Evolutionary conservation across 2,329 filamentous ascomycete species (phyloP).

Genomic region (Paraconiothyrium brasiliense): DNA sequence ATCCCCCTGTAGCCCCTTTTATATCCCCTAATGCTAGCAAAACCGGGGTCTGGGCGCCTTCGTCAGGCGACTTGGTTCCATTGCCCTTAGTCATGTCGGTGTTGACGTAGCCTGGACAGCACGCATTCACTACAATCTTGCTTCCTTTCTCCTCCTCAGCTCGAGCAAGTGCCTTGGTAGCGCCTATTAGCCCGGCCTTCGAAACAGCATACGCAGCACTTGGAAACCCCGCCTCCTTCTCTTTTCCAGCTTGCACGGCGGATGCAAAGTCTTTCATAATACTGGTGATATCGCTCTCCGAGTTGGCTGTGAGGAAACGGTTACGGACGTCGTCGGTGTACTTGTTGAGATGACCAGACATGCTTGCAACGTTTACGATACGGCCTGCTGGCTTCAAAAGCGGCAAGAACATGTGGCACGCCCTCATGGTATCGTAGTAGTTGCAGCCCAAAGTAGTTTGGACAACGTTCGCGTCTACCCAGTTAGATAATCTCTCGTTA

Average conservation of each 20-base stretch:
- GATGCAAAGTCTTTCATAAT: constrained; percentile 61
- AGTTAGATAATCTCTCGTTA: constrained; percentile 10
- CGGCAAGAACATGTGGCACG: constrained; percentile 57
- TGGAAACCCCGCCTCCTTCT: constrained; percentile 60
- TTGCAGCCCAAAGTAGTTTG: constrained; percentile 61
- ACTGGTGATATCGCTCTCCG: constrained; percentile 55
- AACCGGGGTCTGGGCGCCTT: constrained; percentile 58
- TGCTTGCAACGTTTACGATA: constrained; percentile 60
- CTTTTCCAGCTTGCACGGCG: constrained; percentile 57
- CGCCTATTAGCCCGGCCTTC: constrained; percentile 57
- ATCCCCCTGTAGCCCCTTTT: constrained; percentile 46
- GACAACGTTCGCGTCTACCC: constrained; percentile 56
- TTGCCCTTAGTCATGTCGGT: constrained; percentile 59
- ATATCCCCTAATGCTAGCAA: constrained; percentile 55
- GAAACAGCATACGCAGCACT: constrained; percentile 59
- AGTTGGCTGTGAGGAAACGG: constrained; percentile 54
- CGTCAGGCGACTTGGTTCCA: constrained; percentile 52
- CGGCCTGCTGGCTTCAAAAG: constrained; percentile 55
- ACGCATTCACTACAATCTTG: constrained; percentile 50
- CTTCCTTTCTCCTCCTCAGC: constrained; percentile 46
- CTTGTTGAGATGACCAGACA: constrained; percentile 55
- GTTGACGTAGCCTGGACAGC: constrained; percentile 57
- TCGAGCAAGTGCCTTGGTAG: constrained; percentile 51
- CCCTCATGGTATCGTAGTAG: constrained; percentile 62
- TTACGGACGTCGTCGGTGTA: constrained; percentile 56